Conservation (phyloP, 257 asterid genomes). For the Petunia axillaris region DNA sequence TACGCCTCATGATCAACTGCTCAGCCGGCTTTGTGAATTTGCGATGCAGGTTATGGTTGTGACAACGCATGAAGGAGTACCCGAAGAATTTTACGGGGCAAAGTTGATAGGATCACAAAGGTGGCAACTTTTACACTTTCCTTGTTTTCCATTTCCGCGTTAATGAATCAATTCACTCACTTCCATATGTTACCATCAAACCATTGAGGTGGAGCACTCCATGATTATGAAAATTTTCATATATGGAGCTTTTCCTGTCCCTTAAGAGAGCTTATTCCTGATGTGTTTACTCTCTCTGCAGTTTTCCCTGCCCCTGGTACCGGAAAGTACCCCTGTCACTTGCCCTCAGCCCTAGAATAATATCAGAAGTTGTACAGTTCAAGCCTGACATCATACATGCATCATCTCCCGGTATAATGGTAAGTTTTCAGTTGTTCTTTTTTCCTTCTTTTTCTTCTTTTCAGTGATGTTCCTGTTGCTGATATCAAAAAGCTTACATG, state of each 20-base stretch:
- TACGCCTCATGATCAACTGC: slow-evolving; percentile 18
- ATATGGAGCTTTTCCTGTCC: background rate
- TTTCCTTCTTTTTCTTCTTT: slow-evolving; percentile 13
- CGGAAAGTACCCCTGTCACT: slow-evolving; percentile 89
- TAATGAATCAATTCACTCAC: slow-evolving; percentile 1
- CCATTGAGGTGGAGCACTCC: background rate
- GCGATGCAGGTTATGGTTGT: slow-evolving; percentile 89
- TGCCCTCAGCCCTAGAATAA: slow-evolving; percentile 99
- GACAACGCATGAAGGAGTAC: slow-evolving; percentile 98
- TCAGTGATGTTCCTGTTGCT: slow-evolving; percentile 7
- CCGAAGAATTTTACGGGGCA: slow-evolving; percentile 96
- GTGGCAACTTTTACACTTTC: slow-evolving; percentile 37
- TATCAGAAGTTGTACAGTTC: slow-evolving; percentile 86
- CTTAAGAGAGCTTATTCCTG: background rate
- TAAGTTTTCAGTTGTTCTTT: slow-evolving; percentile 33
- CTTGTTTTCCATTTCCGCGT: background rate
- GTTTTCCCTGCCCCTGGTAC: slow-evolving; percentile 96
- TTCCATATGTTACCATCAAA: background rate
- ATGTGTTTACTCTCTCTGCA: slow-evolving; percentile 37
- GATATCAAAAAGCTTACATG: background rate
- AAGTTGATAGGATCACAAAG: slow-evolving; percentile 89
- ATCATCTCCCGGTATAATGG: slow-evolving; percentile 99
- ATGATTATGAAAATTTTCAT: slow-evolving; percentile 1
- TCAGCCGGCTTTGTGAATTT: slow-evolving; percentile 25
- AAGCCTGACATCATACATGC: slow-evolving; percentile 98